phyloP scores from a whole-genome alignment of 1,284 basidiomycete genomes.

The Volvariella surrecta region DNA sequence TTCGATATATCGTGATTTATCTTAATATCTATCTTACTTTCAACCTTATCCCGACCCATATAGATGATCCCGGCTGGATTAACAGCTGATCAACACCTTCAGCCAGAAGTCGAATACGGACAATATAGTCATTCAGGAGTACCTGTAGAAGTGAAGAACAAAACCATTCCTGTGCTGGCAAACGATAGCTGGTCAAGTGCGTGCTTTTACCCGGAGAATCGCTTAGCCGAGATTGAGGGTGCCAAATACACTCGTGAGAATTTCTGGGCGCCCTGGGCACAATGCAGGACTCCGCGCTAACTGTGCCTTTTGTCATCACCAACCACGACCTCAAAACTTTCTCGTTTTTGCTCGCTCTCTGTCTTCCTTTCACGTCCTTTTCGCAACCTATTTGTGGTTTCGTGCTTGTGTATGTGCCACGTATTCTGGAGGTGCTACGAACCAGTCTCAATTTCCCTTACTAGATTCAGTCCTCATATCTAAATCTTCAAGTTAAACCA shows the following conservation, averaged over 20 bases:
- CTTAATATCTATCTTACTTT: constrained; percentile 54
- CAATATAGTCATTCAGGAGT: neutral
- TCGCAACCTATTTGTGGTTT: too few relatives aligned
- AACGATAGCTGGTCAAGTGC: too few relatives aligned
- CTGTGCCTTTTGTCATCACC: too few relatives aligned
- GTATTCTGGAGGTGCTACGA: neutral
- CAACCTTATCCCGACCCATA: constrained; percentile 96
- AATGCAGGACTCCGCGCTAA: too few relatives aligned
- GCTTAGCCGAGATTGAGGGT: neutral
- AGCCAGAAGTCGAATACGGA: constrained; percentile 1
- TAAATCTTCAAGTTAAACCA: constrained; percentile 10
- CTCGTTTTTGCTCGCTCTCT: too few relatives aligned
- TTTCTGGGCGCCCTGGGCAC: neutral
- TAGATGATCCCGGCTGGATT: constrained; percentile 73
- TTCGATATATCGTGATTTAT: constrained; percentile 3
- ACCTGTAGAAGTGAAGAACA: constrained; percentile 66
- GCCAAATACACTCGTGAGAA: neutral
- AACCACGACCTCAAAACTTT: too few relatives aligned
- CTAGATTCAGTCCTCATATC: neutral
- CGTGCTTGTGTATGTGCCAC: neutral
- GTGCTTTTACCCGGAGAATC: too few relatives aligned
- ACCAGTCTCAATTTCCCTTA: neutral
- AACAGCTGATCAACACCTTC: constrained; percentile 25
- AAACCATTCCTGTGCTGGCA: constrained; percentile 38
- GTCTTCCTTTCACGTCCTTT: too few relatives aligned